Base-by-base conservation (phyloP, 2,329 filamentous ascomycete species). In the Fusarium brevicatenulatum region DNA sequence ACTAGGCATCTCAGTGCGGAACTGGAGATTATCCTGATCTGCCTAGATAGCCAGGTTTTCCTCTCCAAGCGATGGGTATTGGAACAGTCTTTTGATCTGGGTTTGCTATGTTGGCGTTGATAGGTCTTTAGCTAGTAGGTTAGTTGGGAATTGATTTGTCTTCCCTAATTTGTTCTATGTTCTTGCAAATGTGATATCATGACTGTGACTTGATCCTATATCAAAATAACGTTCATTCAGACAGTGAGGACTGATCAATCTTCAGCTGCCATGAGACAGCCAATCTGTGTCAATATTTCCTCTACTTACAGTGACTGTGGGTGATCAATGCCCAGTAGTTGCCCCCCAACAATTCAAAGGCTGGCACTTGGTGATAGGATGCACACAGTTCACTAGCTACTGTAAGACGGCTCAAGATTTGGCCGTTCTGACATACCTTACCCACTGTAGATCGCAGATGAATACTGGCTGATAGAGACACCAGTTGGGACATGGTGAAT, bases 371-470 rank as follows among this genome's bases (percentile, higher is more conserved):
- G 46, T 49, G 21, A n/a, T 9, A 54, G 18, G 11, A 9, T 42
- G 1, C 21, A 18, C 11, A 4, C 6, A 30, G 13, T 34, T 28
- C 4, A 13, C 13, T 53, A 37, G 34, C 9, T 18, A 23, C 30
- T 47, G 30, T 49, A 23, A 66, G n/a, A 44, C 63, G 63, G 63
- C 15, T 32, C 6, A 65, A 50, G 32, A 16, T 66, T 46, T 30
- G 32, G 34, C 63, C 63, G 63, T 9, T 52, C 50, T 66, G 25
- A 50, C 59, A 23, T 42, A 18, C n/a, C 40, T 11, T 16, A 16
- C 10, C 12, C 7, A 16, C 11, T 30, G 13, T 7, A 28, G 30
- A 21, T 52, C 30, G 15, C 9, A 8, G 6, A 23, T 23, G 2
- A 19, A 4, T 34, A 10, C n/a, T 34, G n/a, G 3, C 11, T 34